These are phyloP conservation scores for Kodamaea ohmeri DNA, from an alignment of 1,139 yeast species.

Conservation along the genomic window DNA sequence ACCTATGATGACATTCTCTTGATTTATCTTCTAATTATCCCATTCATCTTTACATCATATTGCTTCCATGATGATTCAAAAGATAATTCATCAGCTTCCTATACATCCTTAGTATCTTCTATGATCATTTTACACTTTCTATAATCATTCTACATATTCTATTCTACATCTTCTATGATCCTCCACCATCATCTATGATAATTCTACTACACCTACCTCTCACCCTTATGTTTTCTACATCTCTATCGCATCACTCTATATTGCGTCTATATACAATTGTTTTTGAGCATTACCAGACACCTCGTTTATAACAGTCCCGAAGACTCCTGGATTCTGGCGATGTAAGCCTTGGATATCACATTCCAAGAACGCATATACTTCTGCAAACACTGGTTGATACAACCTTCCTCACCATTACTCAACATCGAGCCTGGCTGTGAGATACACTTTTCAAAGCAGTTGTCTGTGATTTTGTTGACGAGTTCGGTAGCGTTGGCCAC, in stretches of 20 bases:
- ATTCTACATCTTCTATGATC: too few species aligned
- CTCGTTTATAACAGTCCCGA: background rate
- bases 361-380: constrained; percentile 94
- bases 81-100: too few species aligned
- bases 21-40: background rate
- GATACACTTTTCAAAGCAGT: constrained; percentile 81
- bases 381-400: constrained; percentile 75
- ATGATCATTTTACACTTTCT: too few species aligned
- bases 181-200: too few species aligned
- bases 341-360: constrained; percentile 70
- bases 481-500: constrained; percentile 86
- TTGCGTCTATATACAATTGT: too few species aligned
- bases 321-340: constrained; percentile 59
- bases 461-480: constrained; percentile 82
- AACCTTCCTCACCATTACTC: constrained; percentile 36
- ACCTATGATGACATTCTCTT: background rate
- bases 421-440: constrained; percentile 48
- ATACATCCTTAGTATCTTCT: too few species aligned
- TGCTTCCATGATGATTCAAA: too few species aligned
- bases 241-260: too few species aligned
- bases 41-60: too few species aligned
- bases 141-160: too few species aligned
- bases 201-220: too few species aligned
- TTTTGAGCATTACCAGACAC: background rate
- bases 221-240: too few species aligned